These are phyloP conservation scores for Penicillium brevicompactum DNA, from an alignment of 2,329 filamentous ascomycete genomes.

Conservation along the genomic window DNA sequence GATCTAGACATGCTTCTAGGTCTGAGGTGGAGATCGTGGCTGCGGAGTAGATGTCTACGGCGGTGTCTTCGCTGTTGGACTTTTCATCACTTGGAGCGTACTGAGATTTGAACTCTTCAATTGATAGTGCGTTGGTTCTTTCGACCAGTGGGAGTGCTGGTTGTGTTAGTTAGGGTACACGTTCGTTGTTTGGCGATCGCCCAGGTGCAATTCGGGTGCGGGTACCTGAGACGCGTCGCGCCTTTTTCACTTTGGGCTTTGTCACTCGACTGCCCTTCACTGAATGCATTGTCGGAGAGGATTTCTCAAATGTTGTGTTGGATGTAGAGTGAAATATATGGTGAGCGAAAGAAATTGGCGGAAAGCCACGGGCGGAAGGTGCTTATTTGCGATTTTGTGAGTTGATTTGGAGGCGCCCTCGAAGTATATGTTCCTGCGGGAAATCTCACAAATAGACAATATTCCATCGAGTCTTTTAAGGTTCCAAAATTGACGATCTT, in stretches of 20 bases:
- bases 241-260: slow-evolving; percentile 20
- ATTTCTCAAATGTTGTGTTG: neutral
- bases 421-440: no score
- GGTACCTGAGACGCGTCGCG: slow-evolving; percentile 22
- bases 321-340: no score
- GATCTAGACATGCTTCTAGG: slow-evolving; percentile 53
- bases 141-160: slow-evolving; percentile 37
- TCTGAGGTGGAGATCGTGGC: slow-evolving; percentile 41
- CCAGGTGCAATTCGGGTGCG: neutral
- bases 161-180: neutral
- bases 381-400: no score
- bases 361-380: no score
- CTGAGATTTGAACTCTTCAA: slow-evolving; percentile 40
- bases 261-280: slow-evolving; percentile 27
- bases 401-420: no score
- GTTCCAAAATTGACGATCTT: no score
- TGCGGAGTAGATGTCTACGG: slow-evolving; percentile 36
- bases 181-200: neutral
- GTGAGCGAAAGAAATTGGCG: no score
- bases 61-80: neutral
- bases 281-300: neutral
- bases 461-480: no score
- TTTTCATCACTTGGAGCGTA: slow-evolving; percentile 28
- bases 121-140: slow-evolving; percentile 43
- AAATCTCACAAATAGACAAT: no score